A percentile compares a stretch with the other conserved stretches of the same genome.
phyloP scores from a whole-genome alignment of 169 alveolate species.

The Perkinsus marinus region DNA sequence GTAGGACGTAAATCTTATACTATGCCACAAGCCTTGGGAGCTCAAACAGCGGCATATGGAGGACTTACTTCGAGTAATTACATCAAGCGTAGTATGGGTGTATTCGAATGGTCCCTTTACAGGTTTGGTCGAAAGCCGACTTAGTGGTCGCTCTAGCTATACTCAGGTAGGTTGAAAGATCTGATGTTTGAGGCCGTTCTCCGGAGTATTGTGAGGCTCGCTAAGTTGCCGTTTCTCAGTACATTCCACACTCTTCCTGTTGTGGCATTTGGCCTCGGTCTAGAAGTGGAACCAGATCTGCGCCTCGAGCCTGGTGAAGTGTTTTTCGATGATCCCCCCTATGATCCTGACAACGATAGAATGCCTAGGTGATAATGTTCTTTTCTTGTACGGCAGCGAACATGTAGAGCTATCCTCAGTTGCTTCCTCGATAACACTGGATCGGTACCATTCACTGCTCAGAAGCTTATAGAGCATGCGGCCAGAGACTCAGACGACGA shows the following conservation, averaged over 20 bases:
- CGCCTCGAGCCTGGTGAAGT: not conserved
- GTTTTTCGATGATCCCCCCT: not conserved
- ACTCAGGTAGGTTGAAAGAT: not conserved
- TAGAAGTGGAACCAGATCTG: not conserved
- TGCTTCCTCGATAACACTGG: not conserved
- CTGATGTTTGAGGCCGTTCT: too few relatives aligned
- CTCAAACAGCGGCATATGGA: not conserved
- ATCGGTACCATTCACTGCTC: not conserved
- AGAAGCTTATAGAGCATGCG: not conserved
- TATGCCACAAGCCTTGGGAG: not conserved
- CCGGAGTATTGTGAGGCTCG: too few relatives aligned
- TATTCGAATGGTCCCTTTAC: not conserved
- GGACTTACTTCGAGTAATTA: not conserved
- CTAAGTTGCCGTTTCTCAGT: not conserved
- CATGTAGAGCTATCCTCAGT: not conserved
- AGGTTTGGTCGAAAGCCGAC: not conserved
- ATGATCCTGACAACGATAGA: not conserved
- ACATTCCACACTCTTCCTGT: not conserved
- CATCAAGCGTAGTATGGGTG: not conserved
- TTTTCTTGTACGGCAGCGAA: not conserved
- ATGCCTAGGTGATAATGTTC: not conserved
- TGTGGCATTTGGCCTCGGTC: not conserved
- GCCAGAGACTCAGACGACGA: not conserved
- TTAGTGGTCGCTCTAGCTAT: not conserved
- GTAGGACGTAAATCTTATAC: not conserved